Evolutionary conservation across 2,329 filamentous ascomycete species (phyloP).

Genomic region (Penicillium sp.): DNA sequence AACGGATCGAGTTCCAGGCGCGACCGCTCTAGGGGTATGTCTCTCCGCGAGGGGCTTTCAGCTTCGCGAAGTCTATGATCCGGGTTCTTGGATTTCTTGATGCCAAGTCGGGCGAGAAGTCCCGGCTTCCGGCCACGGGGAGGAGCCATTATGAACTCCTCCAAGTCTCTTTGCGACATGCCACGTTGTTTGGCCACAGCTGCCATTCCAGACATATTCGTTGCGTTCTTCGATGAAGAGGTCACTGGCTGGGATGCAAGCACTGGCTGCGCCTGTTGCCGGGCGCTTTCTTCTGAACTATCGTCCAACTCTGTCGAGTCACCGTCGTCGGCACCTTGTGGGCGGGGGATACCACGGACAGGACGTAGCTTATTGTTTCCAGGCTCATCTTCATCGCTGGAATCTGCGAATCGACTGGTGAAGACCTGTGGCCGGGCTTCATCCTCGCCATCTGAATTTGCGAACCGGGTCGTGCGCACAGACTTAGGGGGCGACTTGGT

Average conservation of each 20-base stretch:
- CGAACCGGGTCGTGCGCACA: conserved; percentile 44
- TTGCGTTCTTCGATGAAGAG: conserved; percentile 30
- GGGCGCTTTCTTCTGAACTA: conserved; percentile 47
- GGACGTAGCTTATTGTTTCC: conserved; percentile 37
- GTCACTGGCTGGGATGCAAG: conserved; percentile 18
- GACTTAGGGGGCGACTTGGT: conserved; percentile 19
- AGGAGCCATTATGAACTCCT: conserved; percentile 29
- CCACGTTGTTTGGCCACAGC: conserved; percentile 48
- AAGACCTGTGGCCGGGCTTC: conserved; percentile 33
- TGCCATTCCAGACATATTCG: conserved; percentile 23
- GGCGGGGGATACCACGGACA: conserved; percentile 53
- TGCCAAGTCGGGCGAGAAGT: conserved; percentile 29
- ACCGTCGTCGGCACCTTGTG: conserved; percentile 50
- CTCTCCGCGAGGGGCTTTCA: conserved; percentile 53
- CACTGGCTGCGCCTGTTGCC: conserved; percentile 20
- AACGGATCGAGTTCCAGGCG: conserved; percentile 39
- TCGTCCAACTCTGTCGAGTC: conserved; percentile 57
- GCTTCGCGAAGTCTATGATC: conserved; percentile 43
- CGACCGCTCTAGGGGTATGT: conserved; percentile 55
- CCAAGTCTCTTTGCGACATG: conserved; percentile 36
- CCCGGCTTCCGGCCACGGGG: conserved; percentile 24
- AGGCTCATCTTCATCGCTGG: conserved; percentile 60
- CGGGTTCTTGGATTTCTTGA: conserved; percentile 22
- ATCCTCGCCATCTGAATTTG: conserved; percentile 54
- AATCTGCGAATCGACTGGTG: conserved; percentile 59